Base-by-base conservation (phyloP, 2,329 filamentous ascomycete species). In the Stylonectria norvegica region DNA sequence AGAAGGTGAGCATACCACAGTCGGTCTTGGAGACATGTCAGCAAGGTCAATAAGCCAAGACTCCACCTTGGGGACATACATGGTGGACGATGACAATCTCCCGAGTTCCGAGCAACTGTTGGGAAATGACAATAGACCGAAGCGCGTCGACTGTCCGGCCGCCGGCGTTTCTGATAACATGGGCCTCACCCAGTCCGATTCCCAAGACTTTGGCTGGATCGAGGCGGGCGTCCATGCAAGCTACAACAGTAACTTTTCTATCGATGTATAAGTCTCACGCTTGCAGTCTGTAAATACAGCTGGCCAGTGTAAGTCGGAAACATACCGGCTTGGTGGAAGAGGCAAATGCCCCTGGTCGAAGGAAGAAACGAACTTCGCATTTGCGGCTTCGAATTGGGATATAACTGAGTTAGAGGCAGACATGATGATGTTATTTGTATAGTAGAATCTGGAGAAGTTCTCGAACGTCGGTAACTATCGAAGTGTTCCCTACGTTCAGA, bases 141-240 rank as follows among this genome's bases (percentile, higher is more conserved):
- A 90, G 71, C 0, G 82, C 84, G 41, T 91, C 86, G 25, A 71
- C 66, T 2, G 78, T 82, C 12, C 75, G 80, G 1, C 71, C 85
- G 3, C 83, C 83, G 8, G 82, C 84, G 50, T 89, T 90, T 43
- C 86, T 79, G 44, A 89, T 83, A 20, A 89, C 78, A 62, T 93
- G 86, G 1, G 86, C 87, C 49, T 89, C 85, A 28, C 87, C 86
- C 14, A 87, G 75, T 15, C 73, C 67, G 42, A 90, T 83, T 7
- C 82, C 83, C 38, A 88, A 83, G 2, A 83, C 83, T 5, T 74
- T 67, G 2, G 78, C 72, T 0, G 86, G 80, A 53, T 91, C 54
- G 52, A 82, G 69, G 36, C 86, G 79, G 5, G 87, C 84, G 57
- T 93, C 86, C 86, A 93, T 93, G 65, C 87, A 93, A 1, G 85